phyloP scores from a whole-genome alignment of 805 yeast genomes.

The Peterozyma xylosa region DNA sequence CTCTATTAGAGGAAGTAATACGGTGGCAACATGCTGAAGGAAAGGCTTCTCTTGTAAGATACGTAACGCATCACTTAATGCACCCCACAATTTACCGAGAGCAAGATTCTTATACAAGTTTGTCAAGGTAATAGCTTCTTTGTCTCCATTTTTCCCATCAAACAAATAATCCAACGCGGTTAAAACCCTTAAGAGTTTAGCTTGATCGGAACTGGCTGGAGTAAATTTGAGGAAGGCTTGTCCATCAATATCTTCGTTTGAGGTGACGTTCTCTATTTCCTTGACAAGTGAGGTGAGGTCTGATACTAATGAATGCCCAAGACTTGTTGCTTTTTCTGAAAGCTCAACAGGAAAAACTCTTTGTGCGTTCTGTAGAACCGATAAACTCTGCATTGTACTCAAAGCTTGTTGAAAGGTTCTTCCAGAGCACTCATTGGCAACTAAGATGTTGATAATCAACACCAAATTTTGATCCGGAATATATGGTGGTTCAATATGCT shows the following conservation, averaged over 20 bases:
- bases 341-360: conserved; percentile 61
- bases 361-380: conserved; percentile 53
- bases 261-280: conserved; percentile 29
- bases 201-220: conserved; percentile 77
- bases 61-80: conserved; percentile 65
- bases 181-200: conserved; percentile 75
- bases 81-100: conserved; percentile 79
- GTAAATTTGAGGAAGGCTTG: conserved; percentile 62
- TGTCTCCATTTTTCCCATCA: conserved; percentile 29
- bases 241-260: conserved; percentile 38
- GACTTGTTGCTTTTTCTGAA: conserved; percentile 50
- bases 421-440: conserved; percentile 79
- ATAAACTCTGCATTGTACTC: conserved; percentile 71
- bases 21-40: conserved; percentile 64
- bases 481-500: conserved; percentile 30
- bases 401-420: conserved; percentile 80
- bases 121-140: conserved; percentile 41
- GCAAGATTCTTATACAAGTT: conserved; percentile 59
- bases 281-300: conserved; percentile 46
- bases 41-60: conserved; percentile 52
- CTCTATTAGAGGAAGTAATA: conserved; percentile 80
- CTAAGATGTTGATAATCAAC: conserved; percentile 57
- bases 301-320: conserved; percentile 45
- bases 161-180: conserved; percentile 84
- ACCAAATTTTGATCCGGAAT: conserved; percentile 59